A percentile compares a stretch with the other conserved stretches of the same genome.
Conservation (phyloP, 2,329 filamentous ascomycete genomes). For the Lizonia empirigonia region DNA sequence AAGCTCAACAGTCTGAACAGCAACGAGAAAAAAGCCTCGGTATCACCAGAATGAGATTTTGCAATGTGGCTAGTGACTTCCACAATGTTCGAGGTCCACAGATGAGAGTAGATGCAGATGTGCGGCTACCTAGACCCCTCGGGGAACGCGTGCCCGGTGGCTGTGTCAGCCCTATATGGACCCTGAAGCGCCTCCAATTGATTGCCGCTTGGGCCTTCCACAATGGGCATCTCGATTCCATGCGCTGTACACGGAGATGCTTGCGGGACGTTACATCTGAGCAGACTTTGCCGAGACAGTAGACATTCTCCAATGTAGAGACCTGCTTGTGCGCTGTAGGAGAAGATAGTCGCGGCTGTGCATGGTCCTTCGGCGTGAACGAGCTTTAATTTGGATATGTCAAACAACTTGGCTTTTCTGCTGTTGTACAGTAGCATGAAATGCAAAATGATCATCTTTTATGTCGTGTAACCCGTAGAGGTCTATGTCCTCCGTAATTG, state of each 20-base stretch:
- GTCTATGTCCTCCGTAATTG: too few relatives aligned
- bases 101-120: constrained; percentile 9
- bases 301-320: constrained; percentile 1
- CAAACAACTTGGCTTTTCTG: too few relatives aligned
- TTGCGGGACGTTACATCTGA: constrained; percentile 13
- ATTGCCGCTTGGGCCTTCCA: not conserved
- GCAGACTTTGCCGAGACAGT: constrained; percentile 21
- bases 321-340: not conserved
- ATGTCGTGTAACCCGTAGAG: too few relatives aligned
- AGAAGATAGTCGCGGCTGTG: not conserved
- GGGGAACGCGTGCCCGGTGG: constrained; percentile 23
- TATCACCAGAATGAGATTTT: constrained; percentile 10
- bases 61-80: constrained; percentile 32
- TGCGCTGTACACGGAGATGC: constrained; percentile 5
- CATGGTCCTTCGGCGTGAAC: not conserved
- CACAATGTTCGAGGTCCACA: constrained; percentile 6
- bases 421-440: too few relatives aligned
- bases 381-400: not conserved
- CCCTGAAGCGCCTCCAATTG: constrained; percentile 14
- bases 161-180: constrained; percentile 18
- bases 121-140: constrained; percentile 16
- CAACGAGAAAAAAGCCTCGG: not conserved
- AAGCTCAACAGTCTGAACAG: not conserved
- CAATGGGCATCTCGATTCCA: constrained; percentile 11
- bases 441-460: too few relatives aligned